Evolutionary conservation across 495 filamentous ascomycete genomes (phyloP).

Genomic region (Trichoderma reesei): DNA sequence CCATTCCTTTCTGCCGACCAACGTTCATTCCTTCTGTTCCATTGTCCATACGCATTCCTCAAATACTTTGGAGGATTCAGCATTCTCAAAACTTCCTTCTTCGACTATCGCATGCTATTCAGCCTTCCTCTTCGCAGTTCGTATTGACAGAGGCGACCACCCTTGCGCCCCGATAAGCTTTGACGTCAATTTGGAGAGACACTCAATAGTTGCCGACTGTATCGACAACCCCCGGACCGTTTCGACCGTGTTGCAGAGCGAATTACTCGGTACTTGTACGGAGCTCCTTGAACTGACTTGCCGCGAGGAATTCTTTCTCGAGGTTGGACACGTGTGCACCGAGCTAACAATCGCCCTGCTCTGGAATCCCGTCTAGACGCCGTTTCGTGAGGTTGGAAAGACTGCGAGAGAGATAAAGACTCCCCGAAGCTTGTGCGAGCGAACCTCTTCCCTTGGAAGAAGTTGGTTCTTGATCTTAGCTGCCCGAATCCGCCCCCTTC

Average conservation of each 20-base stretch:
- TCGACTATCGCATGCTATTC: background rate
- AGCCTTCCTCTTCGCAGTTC: background rate
- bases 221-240: background rate
- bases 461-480: too few relatives aligned
- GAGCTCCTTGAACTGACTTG: background rate
- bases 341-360: background rate
- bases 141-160: background rate
- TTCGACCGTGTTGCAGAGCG: background rate
- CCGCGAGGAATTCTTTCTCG: background rate
- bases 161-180: background rate
- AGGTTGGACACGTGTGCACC: background rate
- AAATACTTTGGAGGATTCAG: background rate
- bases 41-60: conserved; percentile 3
- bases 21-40: conserved; percentile 1
- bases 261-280: background rate
- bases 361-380: background rate
- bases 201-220: background rate
- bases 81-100: background rate
- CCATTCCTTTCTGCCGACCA: conserved; percentile 3
- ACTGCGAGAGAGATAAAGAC: background rate
- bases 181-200: background rate
- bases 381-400: background rate
- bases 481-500: too few relatives aligned
- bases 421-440: background rate
- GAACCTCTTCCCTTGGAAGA: background rate